Evolutionary conservation across 331 rosid species (phyloP), one percentile per base, ranked within the genome.

Genomic region (Pyrus hybrid): DNA sequence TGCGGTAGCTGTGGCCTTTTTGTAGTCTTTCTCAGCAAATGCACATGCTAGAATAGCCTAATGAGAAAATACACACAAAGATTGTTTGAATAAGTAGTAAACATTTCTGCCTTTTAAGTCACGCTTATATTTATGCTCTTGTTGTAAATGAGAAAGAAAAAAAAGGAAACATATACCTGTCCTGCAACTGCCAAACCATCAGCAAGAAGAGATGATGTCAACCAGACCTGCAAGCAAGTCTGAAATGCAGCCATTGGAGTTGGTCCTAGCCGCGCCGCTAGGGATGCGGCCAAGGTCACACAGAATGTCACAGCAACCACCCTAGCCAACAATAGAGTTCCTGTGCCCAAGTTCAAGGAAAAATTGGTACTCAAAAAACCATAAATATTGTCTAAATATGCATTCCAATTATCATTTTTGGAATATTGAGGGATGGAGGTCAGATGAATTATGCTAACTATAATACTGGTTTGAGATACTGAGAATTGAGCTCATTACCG

Each of bases 191-290:
- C 99, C 69, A 94, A 79, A 28, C 99, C 99, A 83, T 92, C 99
- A n/a, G 99, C 87, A 30, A 94, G 91, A 77, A 94, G 94, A 35
- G 99, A 94, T 4, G 99, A 90, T 32, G 99, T 92, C 51, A 94
- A 72, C 99, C 99, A 92, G 29, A 94, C 96, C 68, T 94, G 99
- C 8, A 94, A 85, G 83, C 96, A 89, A 47, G 96, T 90, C 78
- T 94, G 99, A 79, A 94, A 94, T 26, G 97, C 97, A 60, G 97
- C 99, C 99, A 94, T 94, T 1, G 91, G 98, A 71, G 81, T 88
- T 43, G 98, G 43, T 5, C 98, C 98, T 9, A 91, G 81, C 82
- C 97, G 85, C 37, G 97, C 97, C 0, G 99, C 97, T 81, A 94
- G 64, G 21, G 99, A 92, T 51, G 99, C 96, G 35, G 99, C 89